phyloP scores from a whole-genome alignment of 2,329 filamentous ascomycete genomes.

The Ceratocystis diversiconidia region DNA sequence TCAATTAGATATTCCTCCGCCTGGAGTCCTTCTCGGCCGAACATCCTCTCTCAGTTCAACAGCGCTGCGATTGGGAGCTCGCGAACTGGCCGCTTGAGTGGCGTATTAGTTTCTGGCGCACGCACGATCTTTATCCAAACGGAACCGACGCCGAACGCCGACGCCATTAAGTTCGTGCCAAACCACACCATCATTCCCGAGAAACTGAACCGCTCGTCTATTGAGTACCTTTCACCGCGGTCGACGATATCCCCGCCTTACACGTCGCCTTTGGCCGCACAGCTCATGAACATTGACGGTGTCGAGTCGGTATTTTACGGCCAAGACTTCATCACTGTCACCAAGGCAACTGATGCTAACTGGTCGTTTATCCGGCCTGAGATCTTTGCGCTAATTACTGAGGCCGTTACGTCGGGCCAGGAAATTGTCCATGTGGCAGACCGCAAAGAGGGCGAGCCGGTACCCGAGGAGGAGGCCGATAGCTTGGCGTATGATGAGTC shows the following conservation, averaged over 20 bases:
- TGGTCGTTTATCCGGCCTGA: slow-evolving; percentile 95
- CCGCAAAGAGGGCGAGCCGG: slow-evolving; percentile 38
- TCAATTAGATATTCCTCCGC: background rate
- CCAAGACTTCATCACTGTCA: slow-evolving; percentile 90
- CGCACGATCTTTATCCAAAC: slow-evolving; percentile 97
- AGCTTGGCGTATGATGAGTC: slow-evolving; percentile 74
- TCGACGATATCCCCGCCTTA: slow-evolving; percentile 78
- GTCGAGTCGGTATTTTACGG: slow-evolving; percentile 94
- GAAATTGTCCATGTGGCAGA: slow-evolving; percentile 61
- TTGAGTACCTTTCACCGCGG: slow-evolving; percentile 84
- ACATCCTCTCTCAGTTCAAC: slow-evolving; percentile 14
- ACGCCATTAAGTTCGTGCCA: slow-evolving; percentile 91
- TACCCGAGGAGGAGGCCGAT: slow-evolving; percentile 41
- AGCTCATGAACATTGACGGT: slow-evolving; percentile 85
- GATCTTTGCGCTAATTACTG: slow-evolving; percentile 87
- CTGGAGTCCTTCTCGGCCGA: slow-evolving; percentile 18
- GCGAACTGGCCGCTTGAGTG: slow-evolving; percentile 17
- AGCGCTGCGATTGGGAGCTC: background rate
- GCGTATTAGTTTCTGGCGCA: slow-evolving; percentile 25
- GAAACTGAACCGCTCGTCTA: slow-evolving; percentile 56
- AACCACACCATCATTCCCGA: slow-evolving; percentile 75
- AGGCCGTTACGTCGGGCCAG: slow-evolving; percentile 74
- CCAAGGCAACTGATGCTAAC: slow-evolving; percentile 71
- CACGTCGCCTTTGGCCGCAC: slow-evolving; percentile 78
- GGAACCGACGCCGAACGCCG: slow-evolving; percentile 83